Evolutionary conservation across 192 early-diverging fungal genomes (phyloP), one percentile per base, ranked within the genome.

Genomic region (Entophlyctis helioformis): DNA sequence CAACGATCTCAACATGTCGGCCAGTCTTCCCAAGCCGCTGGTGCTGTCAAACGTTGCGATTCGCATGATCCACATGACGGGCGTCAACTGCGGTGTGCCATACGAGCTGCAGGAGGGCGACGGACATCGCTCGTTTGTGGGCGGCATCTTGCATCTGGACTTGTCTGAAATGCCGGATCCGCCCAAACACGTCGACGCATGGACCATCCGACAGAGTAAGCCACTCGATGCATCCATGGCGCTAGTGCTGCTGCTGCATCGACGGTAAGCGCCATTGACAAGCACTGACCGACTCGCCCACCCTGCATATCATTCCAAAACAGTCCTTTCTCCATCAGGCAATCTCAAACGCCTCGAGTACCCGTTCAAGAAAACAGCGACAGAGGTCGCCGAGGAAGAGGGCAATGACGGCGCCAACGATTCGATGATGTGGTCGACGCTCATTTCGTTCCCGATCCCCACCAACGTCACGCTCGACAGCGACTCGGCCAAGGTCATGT

Each of bases 131-230:
- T 56, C 63, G 11, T 33, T 54, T 9, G 53, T 72, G 44, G 67
- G 72, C 4, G 63, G 63, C 9, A 41, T 72, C 0, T 50, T 75
- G 28, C 43, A 46, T 22, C 50, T 75, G 36, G 72, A 75, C 50
- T 39, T 75, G 16, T 46, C 71, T 32, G 68, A 72, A 52, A 58
- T 75, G 57, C 68, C 72, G 19, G 72, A 75, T 33, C 52, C 50
- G 31, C 60, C 72, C 2, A 68, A 66, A 43, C 42, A 40, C 8
- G 39, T 71, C 1, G 63, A 66, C 21, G 23, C 32, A 5, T 69
- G 70, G 69, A 61, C 52, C 7, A 69, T 75, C 22, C 46, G 72
- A 13, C 66, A 60, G 23, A 57, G 72, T 75, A 54, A 35, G 39
- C n/a, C n/a, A n/a, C n/a, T n/a, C n/a, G n/a, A n/a, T n/a, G n/a